Percentiles rank a stretch among this genome's conserved stretches.
These are phyloP conservation scores for Iris macrosiphon DNA, from an alignment of 106 monocot genomes.

Conservation along the genomic window DNA sequence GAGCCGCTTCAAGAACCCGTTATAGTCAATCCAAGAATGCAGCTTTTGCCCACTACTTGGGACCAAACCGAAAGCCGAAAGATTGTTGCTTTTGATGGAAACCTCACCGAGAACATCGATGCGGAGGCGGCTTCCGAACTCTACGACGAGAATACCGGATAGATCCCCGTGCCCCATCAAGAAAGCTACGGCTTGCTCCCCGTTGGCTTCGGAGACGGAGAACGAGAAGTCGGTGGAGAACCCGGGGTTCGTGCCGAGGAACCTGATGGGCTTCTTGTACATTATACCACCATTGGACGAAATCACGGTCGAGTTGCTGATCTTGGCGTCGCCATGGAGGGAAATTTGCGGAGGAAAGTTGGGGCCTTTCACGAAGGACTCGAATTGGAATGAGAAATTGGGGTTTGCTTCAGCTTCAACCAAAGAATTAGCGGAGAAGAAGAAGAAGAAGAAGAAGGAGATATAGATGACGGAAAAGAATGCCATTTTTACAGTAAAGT, in stretches of 20 bases:
- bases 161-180: constrained; percentile 29
- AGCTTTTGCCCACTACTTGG: constrained; percentile 31
- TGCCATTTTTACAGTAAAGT: too few species aligned
- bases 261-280: constrained; percentile 30
- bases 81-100: constrained; percentile 21
- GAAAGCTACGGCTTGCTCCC: constrained; percentile 56
- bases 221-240: constrained; percentile 80
- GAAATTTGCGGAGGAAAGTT: constrained; percentile 20
- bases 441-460: too few species aligned
- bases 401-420: too few species aligned
- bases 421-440: too few species aligned
- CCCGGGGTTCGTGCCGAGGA: constrained; percentile 36
- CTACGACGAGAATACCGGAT: too few species aligned
- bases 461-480: too few species aligned
- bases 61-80: constrained; percentile 10
- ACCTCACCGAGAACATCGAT: constrained; percentile 26
- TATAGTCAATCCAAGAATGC: constrained; percentile 73
- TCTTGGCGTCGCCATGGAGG: constrained; percentile 41
- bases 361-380: constrained; percentile 18
- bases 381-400: constrained; percentile 46
- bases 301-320: constrained; percentile 30
- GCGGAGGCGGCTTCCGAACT: constrained; percentile 21
- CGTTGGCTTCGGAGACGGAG: constrained; percentile 23
- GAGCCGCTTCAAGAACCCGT: constrained; percentile 37
- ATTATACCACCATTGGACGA: constrained; percentile 26